Evolutionary conservation across 495 filamentous ascomycete species (phyloP).

Genomic region (Tetracladium marchalianum): DNA sequence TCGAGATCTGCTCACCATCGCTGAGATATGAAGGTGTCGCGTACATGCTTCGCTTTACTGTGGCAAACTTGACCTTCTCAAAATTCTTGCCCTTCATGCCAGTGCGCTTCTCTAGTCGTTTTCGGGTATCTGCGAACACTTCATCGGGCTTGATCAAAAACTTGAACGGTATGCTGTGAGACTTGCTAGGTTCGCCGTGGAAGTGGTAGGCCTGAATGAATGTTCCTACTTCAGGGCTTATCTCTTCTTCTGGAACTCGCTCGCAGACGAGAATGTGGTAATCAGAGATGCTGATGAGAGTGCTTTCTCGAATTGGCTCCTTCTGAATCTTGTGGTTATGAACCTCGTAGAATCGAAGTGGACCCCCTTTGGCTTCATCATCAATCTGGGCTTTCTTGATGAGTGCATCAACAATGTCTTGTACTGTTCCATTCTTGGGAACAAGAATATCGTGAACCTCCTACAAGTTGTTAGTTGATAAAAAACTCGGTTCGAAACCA

Average conservation of each 20-base stretch:
- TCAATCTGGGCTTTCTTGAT: conserved; percentile 71
- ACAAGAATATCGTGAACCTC: conserved; percentile 74
- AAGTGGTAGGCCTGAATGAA: conserved; percentile 81
- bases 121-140: conserved; percentile 80
- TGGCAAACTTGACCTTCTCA: conserved; percentile 95
- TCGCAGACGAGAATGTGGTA: conserved; percentile 76
- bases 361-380: conserved; percentile 54
- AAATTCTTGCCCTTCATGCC: conserved; percentile 96
- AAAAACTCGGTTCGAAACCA: conserved; percentile 4
- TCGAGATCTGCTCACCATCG: conserved; percentile 56
- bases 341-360: conserved; percentile 67
- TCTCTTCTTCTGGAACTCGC: conserved; percentile 62
- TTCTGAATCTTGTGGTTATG: conserved; percentile 72
- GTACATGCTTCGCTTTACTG: conserved; percentile 59
- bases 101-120: conserved; percentile 77
- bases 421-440: conserved; percentile 66
- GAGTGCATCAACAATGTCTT: conserved; percentile 63
- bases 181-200: conserved; percentile 70
- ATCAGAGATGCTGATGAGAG: conserved; percentile 70
- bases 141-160: conserved; percentile 70
- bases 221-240: conserved; percentile 32
- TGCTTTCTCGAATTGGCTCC: conserved; percentile 51
- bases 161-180: conserved; percentile 75
- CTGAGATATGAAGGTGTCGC: conserved; percentile 70
- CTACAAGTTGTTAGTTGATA: conserved; percentile 30